Base-by-base conservation (phyloP, 441 rosid species). In the Arabidopsis hybrid region DNA sequence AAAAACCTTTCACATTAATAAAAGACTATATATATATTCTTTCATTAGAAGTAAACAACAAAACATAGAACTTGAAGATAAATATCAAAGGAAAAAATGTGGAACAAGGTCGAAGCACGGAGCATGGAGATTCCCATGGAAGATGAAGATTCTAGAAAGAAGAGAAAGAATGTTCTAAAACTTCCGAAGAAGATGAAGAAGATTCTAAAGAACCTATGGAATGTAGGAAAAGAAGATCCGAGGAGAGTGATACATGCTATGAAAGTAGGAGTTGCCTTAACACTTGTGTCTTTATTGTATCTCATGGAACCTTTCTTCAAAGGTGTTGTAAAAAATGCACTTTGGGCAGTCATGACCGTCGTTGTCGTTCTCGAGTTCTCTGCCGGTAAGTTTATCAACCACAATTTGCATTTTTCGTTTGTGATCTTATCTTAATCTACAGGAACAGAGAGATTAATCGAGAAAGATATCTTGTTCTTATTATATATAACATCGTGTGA, bases 271-370 rank as follows among this genome's bases (percentile, higher is more conserved):
- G 17, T 83, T 0, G 78, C 96, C 14, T 60, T 91, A 66, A 82
- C 82, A 57, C 60, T 75, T 34, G 84, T 78, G 47, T 77, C 69
- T 8, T 59, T 87, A 64, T 31, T 90, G 61, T 93, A 86, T 69
- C 72, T 89, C 43, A 57, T 85, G 60, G 83, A 87, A 81, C 96
- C 95, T 5, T 53, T 90, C 81, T 88, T 76, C 47, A 69, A 88
- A 71, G 86, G 85, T 18, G 64, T 90, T 11, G 97, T 95, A 0
- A 65, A 80, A 16, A 86, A 62, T 78, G 90, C 95, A 10, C 85
- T 94, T 21, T 91, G 98, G 95, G 95, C 96, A 11, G 95, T 91
- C 73, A 91, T 91, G 93, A 91, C 98, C 34, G 96, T 94, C 34
- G 96, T 94, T n/a, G 97, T 94, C 42, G 97, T 91, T 47, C 85